Evolutionary conservation across 768 basidiomycete genomes (phyloP), one percentile per base, ranked within the genome.

Genomic region (Megacollybia marginata): DNA sequence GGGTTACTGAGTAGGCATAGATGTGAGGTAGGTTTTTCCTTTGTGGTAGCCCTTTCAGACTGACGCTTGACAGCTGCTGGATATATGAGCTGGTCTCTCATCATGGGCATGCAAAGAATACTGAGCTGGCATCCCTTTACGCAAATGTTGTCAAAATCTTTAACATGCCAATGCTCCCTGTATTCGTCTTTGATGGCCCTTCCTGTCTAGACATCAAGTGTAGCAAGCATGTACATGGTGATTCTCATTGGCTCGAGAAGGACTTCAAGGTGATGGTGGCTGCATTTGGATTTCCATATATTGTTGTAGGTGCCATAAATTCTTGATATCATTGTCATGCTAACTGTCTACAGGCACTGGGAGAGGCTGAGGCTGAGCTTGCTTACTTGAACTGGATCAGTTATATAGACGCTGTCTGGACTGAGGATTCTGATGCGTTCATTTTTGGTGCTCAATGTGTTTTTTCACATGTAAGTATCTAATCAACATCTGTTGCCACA

Each of bases 341-440:
- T n/a, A n/a, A n/a, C 15, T 13, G 42, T 5, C 36, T 47, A 38
- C n/a, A 66, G 65, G 78, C 79, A 15, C 75, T 74, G 13, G 78
- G 76, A 12, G 77, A 79, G 57, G 79, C 77, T 1, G 79, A 79
- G 48, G 77, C 76, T 4, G 76, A 78, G 49, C 62, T 80, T 5
- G 74, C 77, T 2, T 58, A 64, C 15, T 67, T 79, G 54, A 73
- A 70, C 35, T 53, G 57, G 1, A 57, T 61, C 46, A 69, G 70
- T 12, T 53, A 64, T 33, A 69, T 79, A 33, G 77, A 79, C 60
- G 71, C 69, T 9, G 65, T 78, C 9, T 51, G 78, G 13, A 70
- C 76, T 1, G 74, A 77, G 35, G 77, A 80, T 55, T 70, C 69
- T 6, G 78, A 79, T 52, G 65, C 65, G 0, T 59, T 79, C 31